Percentiles rank a stretch among this genome's conserved stretches.
These are phyloP conservation scores for Thalassia testudinum DNA, from an alignment of 116 monocot genomes.

Conservation along the genomic window DNA sequence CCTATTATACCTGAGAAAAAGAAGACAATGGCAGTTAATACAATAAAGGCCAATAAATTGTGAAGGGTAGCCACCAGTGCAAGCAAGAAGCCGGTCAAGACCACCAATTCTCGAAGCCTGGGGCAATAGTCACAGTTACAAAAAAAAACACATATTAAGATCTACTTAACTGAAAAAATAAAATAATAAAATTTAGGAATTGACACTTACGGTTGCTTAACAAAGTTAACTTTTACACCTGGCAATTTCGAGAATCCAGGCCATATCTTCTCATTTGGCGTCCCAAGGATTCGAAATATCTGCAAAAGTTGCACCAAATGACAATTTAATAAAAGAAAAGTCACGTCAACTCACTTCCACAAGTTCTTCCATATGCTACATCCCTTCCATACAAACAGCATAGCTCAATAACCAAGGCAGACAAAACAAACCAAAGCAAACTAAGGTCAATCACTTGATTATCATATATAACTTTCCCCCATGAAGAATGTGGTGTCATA, in stretches of 20 bases:
- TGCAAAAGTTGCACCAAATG: slow-evolving; percentile 11
- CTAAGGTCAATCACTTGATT: too few species aligned
- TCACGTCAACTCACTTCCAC: too few species aligned
- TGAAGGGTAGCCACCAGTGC: slow-evolving; percentile 3
- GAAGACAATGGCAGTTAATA: slow-evolving; percentile 7
- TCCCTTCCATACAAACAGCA: too few species aligned
- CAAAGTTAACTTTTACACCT: slow-evolving; percentile 59
- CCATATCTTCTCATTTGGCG: slow-evolving; percentile 85
- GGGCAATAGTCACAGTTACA: neutral
- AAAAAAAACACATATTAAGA: slow-evolving; percentile 1
- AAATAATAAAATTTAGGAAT: neutral
- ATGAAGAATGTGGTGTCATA: too few species aligned
- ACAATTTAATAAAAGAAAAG: too few species aligned
- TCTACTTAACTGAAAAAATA: neutral
- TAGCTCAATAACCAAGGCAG: too few species aligned
- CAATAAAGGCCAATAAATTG: neutral
- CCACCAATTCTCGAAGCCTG: slow-evolving; percentile 7
- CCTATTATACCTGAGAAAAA: slow-evolving; percentile 43
- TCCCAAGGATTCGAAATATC: slow-evolving; percentile 83
- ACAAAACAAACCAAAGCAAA: too few species aligned
- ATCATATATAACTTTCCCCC: too few species aligned
- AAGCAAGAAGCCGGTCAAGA: slow-evolving; percentile 5
- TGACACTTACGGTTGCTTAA: slow-evolving; percentile 60
- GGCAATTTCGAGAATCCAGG: slow-evolving; percentile 63
- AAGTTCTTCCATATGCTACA: too few species aligned